phyloP scores from a whole-genome alignment of 2,329 filamentous ascomycete species.

The Capronia coronata region DNA sequence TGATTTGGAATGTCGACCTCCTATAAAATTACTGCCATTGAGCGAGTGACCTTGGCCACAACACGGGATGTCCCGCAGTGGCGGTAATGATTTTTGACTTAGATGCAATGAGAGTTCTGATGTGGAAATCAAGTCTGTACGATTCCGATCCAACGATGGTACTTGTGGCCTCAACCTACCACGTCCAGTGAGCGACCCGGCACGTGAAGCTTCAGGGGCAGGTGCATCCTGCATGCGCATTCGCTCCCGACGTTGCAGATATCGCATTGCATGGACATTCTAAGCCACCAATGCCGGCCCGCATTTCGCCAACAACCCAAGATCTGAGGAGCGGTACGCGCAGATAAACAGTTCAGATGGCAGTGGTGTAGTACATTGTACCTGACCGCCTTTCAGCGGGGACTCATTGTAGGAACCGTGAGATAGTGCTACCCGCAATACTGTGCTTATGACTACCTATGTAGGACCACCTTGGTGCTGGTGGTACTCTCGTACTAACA shows the following conservation, averaged over 20 bases:
- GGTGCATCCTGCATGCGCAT: neutral
- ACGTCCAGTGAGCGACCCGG: neutral
- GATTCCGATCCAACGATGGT: neutral
- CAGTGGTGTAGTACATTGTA: neutral
- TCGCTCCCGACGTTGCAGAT: neutral
- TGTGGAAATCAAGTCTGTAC: neutral
- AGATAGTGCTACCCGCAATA: neutral
- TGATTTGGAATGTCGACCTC: neutral
- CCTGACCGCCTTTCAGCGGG: neutral
- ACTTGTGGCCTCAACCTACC: neutral
- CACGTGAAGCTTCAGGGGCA: neutral
- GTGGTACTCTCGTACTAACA: no score
- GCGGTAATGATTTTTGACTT: neutral
- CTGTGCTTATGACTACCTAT: no score
- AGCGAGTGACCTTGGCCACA: neutral
- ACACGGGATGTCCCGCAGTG: neutral
- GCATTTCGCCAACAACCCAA: neutral
- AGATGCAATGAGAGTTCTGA: neutral
- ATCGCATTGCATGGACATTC: constrained; percentile 1
- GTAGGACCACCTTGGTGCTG: no score
- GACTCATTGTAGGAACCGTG: neutral
- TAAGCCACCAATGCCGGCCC: neutral
- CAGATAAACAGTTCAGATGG: neutral
- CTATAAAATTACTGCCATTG: neutral
- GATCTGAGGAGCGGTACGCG: neutral